Conservation (phyloP, 23 red algal genomes). For the Agarophyton chilense region DNA sequence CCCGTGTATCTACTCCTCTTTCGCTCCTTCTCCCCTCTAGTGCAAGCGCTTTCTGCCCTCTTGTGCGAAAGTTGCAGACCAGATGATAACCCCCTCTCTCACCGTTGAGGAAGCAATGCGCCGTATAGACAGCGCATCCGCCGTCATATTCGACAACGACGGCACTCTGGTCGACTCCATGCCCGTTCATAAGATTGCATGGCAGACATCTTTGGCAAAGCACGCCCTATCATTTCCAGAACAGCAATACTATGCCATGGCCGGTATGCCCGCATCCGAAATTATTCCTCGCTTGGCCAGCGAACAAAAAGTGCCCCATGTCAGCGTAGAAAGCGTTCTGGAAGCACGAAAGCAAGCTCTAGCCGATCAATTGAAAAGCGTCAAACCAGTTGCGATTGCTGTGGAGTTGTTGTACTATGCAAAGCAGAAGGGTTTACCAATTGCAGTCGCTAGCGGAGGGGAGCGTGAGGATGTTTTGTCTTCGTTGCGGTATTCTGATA, state of each 20-base stretch:
- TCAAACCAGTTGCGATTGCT: conserved; percentile 28
- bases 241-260: conserved; percentile 55
- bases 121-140: conserved; percentile 3
- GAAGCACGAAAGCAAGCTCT: conserved; percentile 8
- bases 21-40: too few species aligned
- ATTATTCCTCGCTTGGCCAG: conserved; percentile 37
- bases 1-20: too few species aligned
- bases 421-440: conserved; percentile 4
- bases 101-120: conserved; percentile 1
- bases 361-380: neutral
- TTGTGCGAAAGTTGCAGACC: too few species aligned
- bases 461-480: conserved; percentile 49
- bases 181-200: conserved; percentile 62
- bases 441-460: conserved; percentile 64
- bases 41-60: too few species aligned
- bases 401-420: conserved; percentile 44
- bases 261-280: conserved; percentile 56
- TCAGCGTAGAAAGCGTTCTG: conserved; percentile 13
- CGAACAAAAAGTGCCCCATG: conserved; percentile 28
- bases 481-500: conserved; percentile 17
- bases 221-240: conserved; percentile 35
- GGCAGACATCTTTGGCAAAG: conserved; percentile 14
- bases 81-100: neutral
- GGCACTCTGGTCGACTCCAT: conserved; percentile 78
- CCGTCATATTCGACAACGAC: conserved; percentile 81